Evolutionary conservation across 1,139 yeast genomes (phyloP), one percentile per base, ranked within the genome.

Genomic region (Magnusiomyces paraingens): DNA sequence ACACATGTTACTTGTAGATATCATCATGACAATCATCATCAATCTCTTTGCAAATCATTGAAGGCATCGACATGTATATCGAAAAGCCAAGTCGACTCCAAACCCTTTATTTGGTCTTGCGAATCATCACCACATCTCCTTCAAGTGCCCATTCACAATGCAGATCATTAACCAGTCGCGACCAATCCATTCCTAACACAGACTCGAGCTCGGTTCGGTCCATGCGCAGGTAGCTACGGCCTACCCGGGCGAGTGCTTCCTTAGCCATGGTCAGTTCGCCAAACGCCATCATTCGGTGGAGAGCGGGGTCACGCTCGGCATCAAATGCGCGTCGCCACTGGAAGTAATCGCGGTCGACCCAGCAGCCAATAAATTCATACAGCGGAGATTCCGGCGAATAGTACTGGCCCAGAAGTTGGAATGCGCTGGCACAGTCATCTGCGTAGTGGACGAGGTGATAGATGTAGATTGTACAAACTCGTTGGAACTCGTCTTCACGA

Each of bases 321-420:
- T 51, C 50, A 38, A 44, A 58, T 14, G 54, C 26, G 1, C 57
- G 51, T 4, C 59, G 56, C 64, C 64, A 61, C 26, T 53, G 55
- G 15, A 57, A 52, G 49, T 59, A 61, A 50, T 61, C 64, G 42
- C 52, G 47, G 40, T 61, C 64, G 40, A 54, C 42, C 64, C 63
- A 60, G 14, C 61, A 56, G 15, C 53, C 56, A 4, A 61, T 49
- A 12, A 54, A 43, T 42, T 53, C 56, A 39, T 61, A 56, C 4
- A 61, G 51, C 1, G 54, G 57, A 43, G 60, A 61, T 32, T 53
- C 57, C 38, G 54, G 45, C 5, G 55, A 48, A 22, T 48, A 56
- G 52, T 56, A 59, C 32, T 51, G 52, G 36, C 56, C 55, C 51
- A 61, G 54, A 8, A 59, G 52, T 32, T 48, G 57, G 47, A 56